These are phyloP conservation scores for Cyathus pygmaeus DNA, from an alignment of 1,284 basidiomycete species.

Conservation along the genomic window DNA sequence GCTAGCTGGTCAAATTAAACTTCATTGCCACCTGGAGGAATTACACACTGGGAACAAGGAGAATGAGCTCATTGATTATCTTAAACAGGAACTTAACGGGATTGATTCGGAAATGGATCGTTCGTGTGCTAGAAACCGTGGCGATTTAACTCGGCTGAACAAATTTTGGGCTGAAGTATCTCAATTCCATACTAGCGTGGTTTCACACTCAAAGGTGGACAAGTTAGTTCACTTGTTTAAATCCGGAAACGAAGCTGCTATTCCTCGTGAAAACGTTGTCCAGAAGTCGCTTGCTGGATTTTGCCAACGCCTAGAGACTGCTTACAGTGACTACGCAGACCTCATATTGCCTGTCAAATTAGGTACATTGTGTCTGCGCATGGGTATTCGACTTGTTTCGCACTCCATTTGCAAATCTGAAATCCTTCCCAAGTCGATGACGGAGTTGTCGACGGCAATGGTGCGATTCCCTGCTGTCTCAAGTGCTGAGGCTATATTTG, in stretches of 20 bases:
- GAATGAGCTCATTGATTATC: conserved; percentile 60
- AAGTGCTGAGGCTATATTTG: conserved; percentile 50
- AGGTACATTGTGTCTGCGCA: conserved; percentile 72
- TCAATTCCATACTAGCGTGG: conserved; percentile 72
- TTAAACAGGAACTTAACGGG: conserved; percentile 52
- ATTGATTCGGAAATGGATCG: conserved; percentile 24
- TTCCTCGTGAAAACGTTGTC: conserved; percentile 65
- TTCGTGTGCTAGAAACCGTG: conserved; percentile 42
- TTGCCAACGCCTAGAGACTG: conserved; percentile 63
- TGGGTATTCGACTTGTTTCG: conserved; percentile 77
- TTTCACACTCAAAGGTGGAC: conserved; percentile 58
- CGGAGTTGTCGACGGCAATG: conserved; percentile 46
- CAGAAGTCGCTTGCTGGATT: conserved; percentile 77
- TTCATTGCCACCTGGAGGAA: conserved; percentile 69
- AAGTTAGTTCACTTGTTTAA: conserved; percentile 48
- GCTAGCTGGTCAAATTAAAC: conserved; percentile 62
- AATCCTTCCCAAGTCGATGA: conserved; percentile 7
- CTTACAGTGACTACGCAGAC: conserved; percentile 75
- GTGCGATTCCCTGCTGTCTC: conserved; percentile 64
- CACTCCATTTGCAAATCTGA: conserved; percentile 30
- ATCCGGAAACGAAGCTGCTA: conserved; percentile 47
- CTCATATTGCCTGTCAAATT: conserved; percentile 74
- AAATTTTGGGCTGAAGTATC: conserved; percentile 86
- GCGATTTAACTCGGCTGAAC: conserved; percentile 71
- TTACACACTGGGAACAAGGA: conserved; percentile 69